Evolutionary conservation across 768 basidiomycete species (phyloP).

Genomic region (Leccinum ochraceum): DNA sequence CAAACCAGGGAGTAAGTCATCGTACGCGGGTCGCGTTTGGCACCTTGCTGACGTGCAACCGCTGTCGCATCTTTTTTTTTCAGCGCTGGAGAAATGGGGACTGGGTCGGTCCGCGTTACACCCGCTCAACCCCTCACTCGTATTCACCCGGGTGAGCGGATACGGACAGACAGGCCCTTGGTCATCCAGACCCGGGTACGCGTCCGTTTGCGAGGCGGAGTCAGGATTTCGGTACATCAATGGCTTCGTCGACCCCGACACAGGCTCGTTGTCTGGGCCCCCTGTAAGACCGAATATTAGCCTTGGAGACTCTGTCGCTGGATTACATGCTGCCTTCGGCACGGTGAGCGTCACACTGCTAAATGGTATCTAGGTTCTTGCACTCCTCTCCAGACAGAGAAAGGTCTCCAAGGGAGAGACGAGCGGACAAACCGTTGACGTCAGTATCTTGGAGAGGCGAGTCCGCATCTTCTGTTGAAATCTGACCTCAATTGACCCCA

Average conservation of each 20-base stretch:
- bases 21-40: too few species aligned
- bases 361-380: conserved; percentile 48
- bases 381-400: conserved; percentile 51
- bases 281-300: conserved; percentile 74
- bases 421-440: conserved; percentile 62
- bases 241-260: conserved; percentile 56
- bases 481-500: neutral
- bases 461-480: neutral
- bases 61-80: neutral
- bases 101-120: conserved; percentile 59
- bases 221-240: conserved; percentile 76
- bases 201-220: conserved; percentile 75
- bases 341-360: conserved; percentile 44
- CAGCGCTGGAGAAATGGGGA: conserved; percentile 71
- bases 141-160: conserved; percentile 85
- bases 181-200: conserved; percentile 69
- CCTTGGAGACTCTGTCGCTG: conserved; percentile 70
- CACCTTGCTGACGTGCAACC: conserved; percentile 1
- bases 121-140: conserved; percentile 81
- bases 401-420: conserved; percentile 30
- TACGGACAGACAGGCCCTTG: conserved; percentile 78
- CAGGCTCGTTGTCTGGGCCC: conserved; percentile 55
- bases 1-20: conserved; percentile 64
- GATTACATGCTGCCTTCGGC: conserved; percentile 72
- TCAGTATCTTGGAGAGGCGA: conserved; percentile 73